Evolutionary conservation across 2,329 filamentous ascomycete species (phyloP).

Genomic region (Aspergillus melleus): DNA sequence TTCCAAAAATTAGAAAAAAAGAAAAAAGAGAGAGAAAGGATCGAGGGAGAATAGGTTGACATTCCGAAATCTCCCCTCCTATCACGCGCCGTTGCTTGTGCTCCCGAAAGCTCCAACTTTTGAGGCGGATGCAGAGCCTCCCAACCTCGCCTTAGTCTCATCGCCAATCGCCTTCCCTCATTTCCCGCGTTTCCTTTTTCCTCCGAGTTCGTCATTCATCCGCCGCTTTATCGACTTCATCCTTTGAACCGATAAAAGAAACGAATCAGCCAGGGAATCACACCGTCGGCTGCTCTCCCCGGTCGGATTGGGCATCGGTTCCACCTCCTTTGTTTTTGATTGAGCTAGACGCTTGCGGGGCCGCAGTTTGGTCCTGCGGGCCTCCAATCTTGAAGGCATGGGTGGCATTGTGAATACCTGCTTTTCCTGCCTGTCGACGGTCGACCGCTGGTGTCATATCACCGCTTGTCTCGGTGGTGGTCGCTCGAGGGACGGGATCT

Average conservation of each 20-base stretch:
- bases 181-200: background rate
- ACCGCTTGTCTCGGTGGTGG: conserved; percentile 54
- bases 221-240: background rate
- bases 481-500: conserved; percentile 76
- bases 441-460: conserved; percentile 47
- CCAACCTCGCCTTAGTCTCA: conserved; percentile 14
- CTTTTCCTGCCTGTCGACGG: conserved; percentile 42
- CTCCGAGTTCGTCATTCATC: background rate
- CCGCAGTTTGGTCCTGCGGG: conserved; percentile 31
- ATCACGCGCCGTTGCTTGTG: conserved; percentile 30
- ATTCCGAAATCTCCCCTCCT: conserved; percentile 11
- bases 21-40: background rate
- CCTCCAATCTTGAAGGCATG: conserved; percentile 32
- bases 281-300: background rate
- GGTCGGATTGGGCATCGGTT: conserved; percentile 12
- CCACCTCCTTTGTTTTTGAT: conserved; percentile 15
- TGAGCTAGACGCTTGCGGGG: conserved; percentile 21
- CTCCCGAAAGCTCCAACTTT: conserved; percentile 20
- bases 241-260: background rate
- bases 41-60: conserved; percentile 4
- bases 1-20: background rate
- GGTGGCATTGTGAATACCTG: conserved; percentile 42
- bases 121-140: conserved; percentile 20
- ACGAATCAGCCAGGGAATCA: conserved; percentile 2
- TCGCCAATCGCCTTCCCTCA: conserved; percentile 15